Evolutionary conservation across 371 early-diverging fungal species (phyloP).

Genomic region (Actinomortierella wolfii): DNA sequence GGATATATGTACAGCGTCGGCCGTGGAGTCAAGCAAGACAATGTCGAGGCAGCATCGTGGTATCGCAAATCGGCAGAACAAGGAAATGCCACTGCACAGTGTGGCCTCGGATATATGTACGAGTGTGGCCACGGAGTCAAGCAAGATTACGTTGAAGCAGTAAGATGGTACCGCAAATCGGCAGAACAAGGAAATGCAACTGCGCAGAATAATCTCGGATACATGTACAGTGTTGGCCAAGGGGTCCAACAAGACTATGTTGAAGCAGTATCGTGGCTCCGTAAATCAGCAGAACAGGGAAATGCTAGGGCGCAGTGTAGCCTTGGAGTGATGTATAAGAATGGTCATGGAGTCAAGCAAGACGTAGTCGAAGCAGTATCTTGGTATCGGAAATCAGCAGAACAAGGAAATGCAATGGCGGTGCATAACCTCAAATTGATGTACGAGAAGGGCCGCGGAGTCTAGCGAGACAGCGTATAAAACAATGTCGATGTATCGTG

Average conservation of each 20-base stretch:
- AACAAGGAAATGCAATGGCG: too few species aligned
- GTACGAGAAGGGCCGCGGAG: constrained; percentile 84
- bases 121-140: constrained; percentile 82
- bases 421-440: constrained; percentile 87
- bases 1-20: constrained; percentile 88
- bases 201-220: constrained; percentile 75
- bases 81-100: constrained; percentile 83
- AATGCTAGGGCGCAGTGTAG: constrained; percentile 72
- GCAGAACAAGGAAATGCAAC: constrained; percentile 64
- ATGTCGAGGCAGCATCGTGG: constrained; percentile 70
- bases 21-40: constrained; percentile 68
- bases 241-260: constrained; percentile 64
- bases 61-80: constrained; percentile 72
- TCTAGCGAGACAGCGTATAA: constrained; percentile 60
- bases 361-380: constrained; percentile 66
- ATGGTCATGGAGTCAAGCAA: constrained; percentile 76
- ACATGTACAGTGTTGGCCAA: constrained; percentile 79
- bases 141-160: constrained; percentile 64
- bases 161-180: constrained; percentile 72
- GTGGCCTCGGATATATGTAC: constrained; percentile 80
- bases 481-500: too few species aligned
- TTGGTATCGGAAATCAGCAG: constrained; percentile 82
- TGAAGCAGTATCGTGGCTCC: constrained; percentile 71
- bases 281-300: constrained; percentile 66
- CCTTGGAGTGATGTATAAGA: constrained; percentile 82